These are phyloP conservation scores for Sphagnum magellanicum DNA, from an alignment of 228 moss, liverwort and hornwort species.

Conservation along the genomic window DNA sequence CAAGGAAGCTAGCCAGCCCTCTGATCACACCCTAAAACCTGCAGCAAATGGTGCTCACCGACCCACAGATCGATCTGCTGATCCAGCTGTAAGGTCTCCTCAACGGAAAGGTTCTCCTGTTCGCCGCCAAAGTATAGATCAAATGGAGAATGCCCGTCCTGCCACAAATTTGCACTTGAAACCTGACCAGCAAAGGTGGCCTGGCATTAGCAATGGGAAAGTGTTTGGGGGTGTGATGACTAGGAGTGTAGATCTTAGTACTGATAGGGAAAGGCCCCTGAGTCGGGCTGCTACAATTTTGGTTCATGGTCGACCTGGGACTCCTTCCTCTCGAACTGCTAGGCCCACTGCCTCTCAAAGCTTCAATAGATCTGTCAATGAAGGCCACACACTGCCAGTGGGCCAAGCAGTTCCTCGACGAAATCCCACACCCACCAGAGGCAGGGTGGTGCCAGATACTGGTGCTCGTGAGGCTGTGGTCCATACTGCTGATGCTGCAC, in stretches of 20 bases:
- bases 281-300: constrained; percentile 39
- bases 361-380: constrained; percentile 60
- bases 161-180: constrained; percentile 56
- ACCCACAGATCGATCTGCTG: constrained; percentile 33
- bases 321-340: constrained; percentile 55
- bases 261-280: constrained; percentile 58
- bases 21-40: constrained; percentile 67
- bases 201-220: constrained; percentile 89
- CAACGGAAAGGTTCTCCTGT: constrained; percentile 82
- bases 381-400: constrained; percentile 25
- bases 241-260: constrained; percentile 77
- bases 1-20: constrained; percentile 24
- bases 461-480: constrained; percentile 10
- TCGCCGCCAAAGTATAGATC: constrained; percentile 81
- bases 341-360: constrained; percentile 47
- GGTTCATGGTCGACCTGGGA: constrained; percentile 49
- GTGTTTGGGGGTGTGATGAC: constrained; percentile 58
- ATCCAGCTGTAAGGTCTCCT: constrained; percentile 35
- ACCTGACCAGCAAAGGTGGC: constrained; percentile 94
- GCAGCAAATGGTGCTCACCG: constrained; percentile 70
- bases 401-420: constrained; percentile 33
- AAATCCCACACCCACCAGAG: constrained; percentile 47
- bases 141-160: constrained; percentile 81
- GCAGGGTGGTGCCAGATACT: constrained; percentile 15
- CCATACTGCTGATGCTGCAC: constrained; percentile 21